Percentiles rank a stretch among this genome's conserved stretches.
Evolutionary conservation across 1,284 basidiomycete genomes (phyloP).

Genomic region (Neolentinus lepideus): DNA sequence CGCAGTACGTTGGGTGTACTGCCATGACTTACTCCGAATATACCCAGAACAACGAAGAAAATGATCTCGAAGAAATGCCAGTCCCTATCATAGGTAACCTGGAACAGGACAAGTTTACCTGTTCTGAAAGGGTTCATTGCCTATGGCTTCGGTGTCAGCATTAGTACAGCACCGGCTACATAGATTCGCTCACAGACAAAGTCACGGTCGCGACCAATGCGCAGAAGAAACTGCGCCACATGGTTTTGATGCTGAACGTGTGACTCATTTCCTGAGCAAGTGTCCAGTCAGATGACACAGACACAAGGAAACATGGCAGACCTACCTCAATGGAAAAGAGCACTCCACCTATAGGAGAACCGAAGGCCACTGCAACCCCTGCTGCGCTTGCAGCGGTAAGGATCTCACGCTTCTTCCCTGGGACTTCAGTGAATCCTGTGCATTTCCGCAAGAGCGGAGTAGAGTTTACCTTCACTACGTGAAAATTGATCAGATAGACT

Average conservation of each 20-base stretch:
- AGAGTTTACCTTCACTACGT: slow-evolving; percentile 77
- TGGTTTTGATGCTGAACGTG: slow-evolving; percentile 93
- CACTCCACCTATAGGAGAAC: slow-evolving; percentile 96
- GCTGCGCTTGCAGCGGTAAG: slow-evolving; percentile 95
- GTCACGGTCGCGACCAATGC: slow-evolving; percentile 96
- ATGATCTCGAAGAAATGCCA: slow-evolving; percentile 99
- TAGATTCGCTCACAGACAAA: slow-evolving; percentile 63
- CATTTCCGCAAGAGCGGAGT: background rate
- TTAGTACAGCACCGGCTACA: slow-evolving; percentile 9
- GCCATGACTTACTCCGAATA: slow-evolving; percentile 76
- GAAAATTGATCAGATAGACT: slow-evolving; percentile 78
- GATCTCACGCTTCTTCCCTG: slow-evolving; percentile 94
- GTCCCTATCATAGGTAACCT: slow-evolving; percentile 94
- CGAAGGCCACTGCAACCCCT: slow-evolving; percentile 96
- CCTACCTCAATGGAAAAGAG: slow-evolving; percentile 81
- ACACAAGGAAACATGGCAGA: background rate
- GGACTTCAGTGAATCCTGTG: background rate
- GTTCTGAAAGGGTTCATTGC: slow-evolving; percentile 98
- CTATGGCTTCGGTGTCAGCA: slow-evolving; percentile 28
- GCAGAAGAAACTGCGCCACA: slow-evolving; percentile 98
- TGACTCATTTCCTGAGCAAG: slow-evolving; percentile 88
- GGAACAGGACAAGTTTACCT: slow-evolving; percentile 96
- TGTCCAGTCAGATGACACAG: background rate
- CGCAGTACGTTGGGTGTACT: slow-evolving; percentile 1
- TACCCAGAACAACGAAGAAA: slow-evolving; percentile 91